phyloP scores from a whole-genome alignment of 148 eudicot species.

The Diospyros lotus region DNA sequence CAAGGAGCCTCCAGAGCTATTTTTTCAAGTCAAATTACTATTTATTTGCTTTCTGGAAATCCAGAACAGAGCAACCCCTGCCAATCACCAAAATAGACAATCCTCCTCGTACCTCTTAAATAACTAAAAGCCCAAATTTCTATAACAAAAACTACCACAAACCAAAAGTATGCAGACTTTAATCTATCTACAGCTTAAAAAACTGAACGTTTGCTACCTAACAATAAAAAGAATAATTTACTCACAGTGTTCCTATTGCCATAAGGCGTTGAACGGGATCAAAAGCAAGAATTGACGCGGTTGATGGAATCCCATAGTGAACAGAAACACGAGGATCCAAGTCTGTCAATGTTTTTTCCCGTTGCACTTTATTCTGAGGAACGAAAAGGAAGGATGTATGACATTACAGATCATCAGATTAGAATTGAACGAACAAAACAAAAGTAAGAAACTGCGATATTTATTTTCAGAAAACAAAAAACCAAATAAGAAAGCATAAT shows the following conservation, averaged over 20 bases:
- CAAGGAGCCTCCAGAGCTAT: not conserved
- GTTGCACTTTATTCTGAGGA: conserved; percentile 21
- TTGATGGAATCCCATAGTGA: conserved; percentile 94
- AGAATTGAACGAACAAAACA: not conserved
- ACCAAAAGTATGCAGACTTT: not conserved
- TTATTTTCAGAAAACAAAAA: not conserved
- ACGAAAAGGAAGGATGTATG: not conserved
- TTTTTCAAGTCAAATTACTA: not conserved
- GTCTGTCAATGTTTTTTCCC: conserved; percentile 26
- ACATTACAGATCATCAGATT: not conserved
- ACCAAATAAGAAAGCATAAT: not conserved
- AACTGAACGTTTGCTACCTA: conserved; percentile 5
- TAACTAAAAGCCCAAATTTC: not conserved
- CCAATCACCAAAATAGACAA: not conserved
- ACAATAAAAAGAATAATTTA: conserved; percentile 15
- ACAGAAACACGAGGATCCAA: conserved; percentile 53
- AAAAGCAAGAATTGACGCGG: conserved; percentile 81
- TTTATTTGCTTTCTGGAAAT: not conserved
- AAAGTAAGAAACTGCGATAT: not conserved
- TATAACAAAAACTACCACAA: not conserved
- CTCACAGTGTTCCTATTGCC: conserved; percentile 89
- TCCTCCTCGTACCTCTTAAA: not conserved
- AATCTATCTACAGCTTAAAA: not conserved
- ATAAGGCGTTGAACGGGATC: conserved; percentile 84
- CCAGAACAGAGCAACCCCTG: not conserved